Evolutionary conservation across 2,329 filamentous ascomycete genomes (phyloP).

Genomic region (Penicillium sp.): DNA sequence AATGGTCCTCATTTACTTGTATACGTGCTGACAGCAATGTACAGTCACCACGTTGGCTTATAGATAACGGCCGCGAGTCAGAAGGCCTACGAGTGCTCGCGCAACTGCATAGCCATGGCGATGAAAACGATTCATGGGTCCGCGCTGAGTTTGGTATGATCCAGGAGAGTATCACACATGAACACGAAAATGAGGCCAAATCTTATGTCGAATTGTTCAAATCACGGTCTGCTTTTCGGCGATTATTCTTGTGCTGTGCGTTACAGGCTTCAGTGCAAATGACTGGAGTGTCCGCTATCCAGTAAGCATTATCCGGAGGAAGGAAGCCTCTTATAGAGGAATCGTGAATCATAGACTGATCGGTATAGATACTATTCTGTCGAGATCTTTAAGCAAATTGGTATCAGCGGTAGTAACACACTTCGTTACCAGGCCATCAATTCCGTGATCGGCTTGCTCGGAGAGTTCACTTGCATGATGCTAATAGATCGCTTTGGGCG

Average conservation of each 20-base stretch:
- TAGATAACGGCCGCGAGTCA: constrained; percentile 64
- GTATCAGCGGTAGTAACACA: constrained; percentile 61
- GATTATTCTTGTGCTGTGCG: constrained; percentile 65
- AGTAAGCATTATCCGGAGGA: constrained; percentile 35
- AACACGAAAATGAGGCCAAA: constrained; percentile 67
- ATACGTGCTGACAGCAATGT: constrained; percentile 7
- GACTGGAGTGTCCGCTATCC: constrained; percentile 71
- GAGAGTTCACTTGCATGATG: constrained; percentile 64
- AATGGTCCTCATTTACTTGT: constrained; percentile 18
- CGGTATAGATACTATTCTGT: constrained; percentile 61
- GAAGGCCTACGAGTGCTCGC: constrained; percentile 65
- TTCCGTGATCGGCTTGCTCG: constrained; percentile 65
- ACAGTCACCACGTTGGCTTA: constrained; percentile 66
- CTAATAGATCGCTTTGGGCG: constrained; percentile 65
- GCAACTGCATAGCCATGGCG: constrained; percentile 64
- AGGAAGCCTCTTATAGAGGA: neutral
- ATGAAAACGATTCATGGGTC: constrained; percentile 65
- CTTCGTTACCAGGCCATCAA: constrained; percentile 75
- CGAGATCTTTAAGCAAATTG: constrained; percentile 64
- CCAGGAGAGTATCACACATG: constrained; percentile 60
- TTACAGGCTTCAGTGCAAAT: constrained; percentile 71
- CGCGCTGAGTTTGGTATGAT: constrained; percentile 70
- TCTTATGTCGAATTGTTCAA: constrained; percentile 67
- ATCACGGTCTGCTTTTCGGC: constrained; percentile 63
- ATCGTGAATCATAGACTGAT: neutral